phyloP scores from a whole-genome alignment of 305 asterid genomes.

The Solanum chacoense region DNA sequence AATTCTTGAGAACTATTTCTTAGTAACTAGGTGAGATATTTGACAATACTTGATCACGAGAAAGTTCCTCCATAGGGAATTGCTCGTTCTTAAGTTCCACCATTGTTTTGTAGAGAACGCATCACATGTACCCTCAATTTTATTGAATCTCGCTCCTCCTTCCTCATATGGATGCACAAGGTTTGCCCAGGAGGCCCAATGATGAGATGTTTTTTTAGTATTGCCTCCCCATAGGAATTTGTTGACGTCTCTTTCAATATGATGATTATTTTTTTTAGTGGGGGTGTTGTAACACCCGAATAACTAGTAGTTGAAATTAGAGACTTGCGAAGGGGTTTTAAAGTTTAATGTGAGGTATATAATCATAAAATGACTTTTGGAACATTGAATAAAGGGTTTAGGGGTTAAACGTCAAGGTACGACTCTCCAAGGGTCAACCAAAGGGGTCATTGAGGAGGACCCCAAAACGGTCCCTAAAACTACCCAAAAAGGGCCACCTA shows the following conservation, averaged over 20 bases:
- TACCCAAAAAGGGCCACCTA: neutral
- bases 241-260: neutral
- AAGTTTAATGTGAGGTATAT: neutral
- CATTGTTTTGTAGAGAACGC: neutral
- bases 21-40: neutral
- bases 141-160: neutral
- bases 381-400: neutral
- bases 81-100: neutral
- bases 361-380: too few species aligned
- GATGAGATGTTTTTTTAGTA: neutral
- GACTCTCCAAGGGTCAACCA: neutral
- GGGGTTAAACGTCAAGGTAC: neutral
- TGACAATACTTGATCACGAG: neutral
- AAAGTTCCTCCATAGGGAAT: neutral
- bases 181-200: neutral
- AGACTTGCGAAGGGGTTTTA: neutral
- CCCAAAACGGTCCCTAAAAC: too few species aligned
- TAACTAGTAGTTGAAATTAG: neutral
- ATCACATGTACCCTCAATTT: neutral
- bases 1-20: neutral
- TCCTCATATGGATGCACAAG: neutral
- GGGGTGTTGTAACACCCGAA: neutral
- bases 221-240: neutral
- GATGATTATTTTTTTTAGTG: neutral
- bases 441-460: neutral